Conservation (phyloP, 805 yeast genomes). For the Candida loeiensis region DNA sequence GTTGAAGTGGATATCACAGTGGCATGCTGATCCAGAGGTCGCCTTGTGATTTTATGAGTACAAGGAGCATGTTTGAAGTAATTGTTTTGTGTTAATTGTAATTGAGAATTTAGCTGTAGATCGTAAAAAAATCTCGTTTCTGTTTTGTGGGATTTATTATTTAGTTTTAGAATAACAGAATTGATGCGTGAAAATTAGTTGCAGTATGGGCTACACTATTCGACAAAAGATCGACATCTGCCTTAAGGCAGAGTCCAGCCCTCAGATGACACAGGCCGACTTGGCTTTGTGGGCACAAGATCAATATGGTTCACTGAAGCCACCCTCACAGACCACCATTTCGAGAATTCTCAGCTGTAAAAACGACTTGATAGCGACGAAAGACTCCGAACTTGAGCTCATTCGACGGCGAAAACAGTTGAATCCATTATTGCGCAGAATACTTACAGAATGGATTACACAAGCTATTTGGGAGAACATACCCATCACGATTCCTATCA, state of each 20-base stretch:
- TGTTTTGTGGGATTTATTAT: background rate
- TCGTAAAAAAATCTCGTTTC: no score
- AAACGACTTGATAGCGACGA: conserved; percentile 48
- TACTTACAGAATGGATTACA: conserved; percentile 67
- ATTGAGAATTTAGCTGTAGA: no score
- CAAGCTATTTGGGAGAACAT: conserved; percentile 66
- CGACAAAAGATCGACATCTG: conserved; percentile 66
- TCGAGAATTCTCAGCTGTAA: conserved; percentile 57
- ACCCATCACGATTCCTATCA: conserved; percentile 60
- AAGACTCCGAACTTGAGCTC: conserved; percentile 49
- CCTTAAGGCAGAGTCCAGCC: conserved; percentile 63
- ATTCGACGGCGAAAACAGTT: conserved; percentile 53
- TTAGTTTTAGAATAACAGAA: no score
- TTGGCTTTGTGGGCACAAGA: conserved; percentile 62
- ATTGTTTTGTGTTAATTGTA: no score
- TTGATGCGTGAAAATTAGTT: background rate
- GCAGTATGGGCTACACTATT: conserved; percentile 51
- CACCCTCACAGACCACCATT: conserved; percentile 67
- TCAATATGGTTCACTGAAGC: conserved; percentile 47
- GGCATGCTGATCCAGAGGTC: no score
- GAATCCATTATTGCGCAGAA: conserved; percentile 51
- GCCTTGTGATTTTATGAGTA: background rate
- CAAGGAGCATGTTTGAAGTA: no score
- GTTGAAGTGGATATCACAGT: no score
- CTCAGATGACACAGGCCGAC: conserved; percentile 64